Conservation (phyloP, 306 rosid species). For the Bauhinia variegata region DNA sequence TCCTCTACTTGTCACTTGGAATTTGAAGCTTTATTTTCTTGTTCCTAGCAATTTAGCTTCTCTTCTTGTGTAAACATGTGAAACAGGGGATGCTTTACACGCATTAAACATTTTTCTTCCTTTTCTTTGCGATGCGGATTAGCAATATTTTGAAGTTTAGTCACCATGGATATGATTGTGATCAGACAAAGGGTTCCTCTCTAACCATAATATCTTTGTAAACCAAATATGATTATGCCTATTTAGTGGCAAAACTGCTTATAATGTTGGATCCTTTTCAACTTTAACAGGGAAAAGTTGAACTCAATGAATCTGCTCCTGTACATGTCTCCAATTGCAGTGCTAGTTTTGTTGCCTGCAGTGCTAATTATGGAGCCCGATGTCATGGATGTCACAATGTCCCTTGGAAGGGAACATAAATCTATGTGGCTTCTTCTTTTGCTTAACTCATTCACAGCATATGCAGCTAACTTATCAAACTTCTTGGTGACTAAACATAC, state of each 20-base stretch:
- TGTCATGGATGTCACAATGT: conserved; percentile 59
- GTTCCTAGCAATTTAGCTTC: not conserved
- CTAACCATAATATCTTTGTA: conserved; percentile 10
- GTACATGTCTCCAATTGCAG: conserved; percentile 91
- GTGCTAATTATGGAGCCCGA: conserved; percentile 92
- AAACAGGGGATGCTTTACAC: not conserved
- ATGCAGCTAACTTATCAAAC: conserved; percentile 87
- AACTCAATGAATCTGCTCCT: conserved; percentile 95
- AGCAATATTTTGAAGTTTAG: too few relatives aligned
- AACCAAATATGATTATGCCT: not conserved
- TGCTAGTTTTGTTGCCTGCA: conserved; percentile 76
- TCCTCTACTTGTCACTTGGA: too few relatives aligned
- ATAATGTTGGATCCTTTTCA: conserved; percentile 30
- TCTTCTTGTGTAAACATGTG: not conserved
- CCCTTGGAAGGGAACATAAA: conserved; percentile 75
- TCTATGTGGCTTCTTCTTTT: conserved; percentile 89
- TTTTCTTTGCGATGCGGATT: not conserved
- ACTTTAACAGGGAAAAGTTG: conserved; percentile 80
- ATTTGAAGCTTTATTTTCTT: too few relatives aligned
- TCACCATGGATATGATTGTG: too few relatives aligned
- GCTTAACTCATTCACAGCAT: conserved; percentile 81
- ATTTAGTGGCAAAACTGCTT: conserved; percentile 22
- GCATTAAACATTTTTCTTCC: not conserved
- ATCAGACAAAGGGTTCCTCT: not conserved
- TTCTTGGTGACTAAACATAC: conserved; percentile 99